A percentile compares a stretch with the other conserved stretches of the same genome.
phyloP scores from a whole-genome alignment of 2,329 filamentous ascomycete genomes.

The Penicillium occitanis region DNA sequence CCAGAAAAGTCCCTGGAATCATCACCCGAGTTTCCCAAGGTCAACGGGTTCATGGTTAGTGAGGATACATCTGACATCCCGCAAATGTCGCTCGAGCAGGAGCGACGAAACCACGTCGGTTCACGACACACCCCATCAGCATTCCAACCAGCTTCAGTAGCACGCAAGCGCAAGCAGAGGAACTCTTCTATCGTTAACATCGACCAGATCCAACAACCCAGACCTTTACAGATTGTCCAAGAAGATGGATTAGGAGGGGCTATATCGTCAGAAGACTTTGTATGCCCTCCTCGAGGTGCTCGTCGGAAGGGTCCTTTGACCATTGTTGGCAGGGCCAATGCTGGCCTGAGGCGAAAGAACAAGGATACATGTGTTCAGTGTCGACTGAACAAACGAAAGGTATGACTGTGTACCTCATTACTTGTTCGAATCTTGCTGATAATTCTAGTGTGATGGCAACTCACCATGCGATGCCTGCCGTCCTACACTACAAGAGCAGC shows the following conservation, averaged over 20 bases:
- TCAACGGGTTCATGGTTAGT: conserved; percentile 39
- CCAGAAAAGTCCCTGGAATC: conserved; percentile 26
- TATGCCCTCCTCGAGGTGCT: conserved; percentile 44
- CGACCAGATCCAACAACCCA: conserved; percentile 31
- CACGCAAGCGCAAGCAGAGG: conserved; percentile 39
- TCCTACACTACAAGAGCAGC: conserved; percentile 44
- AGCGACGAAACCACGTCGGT: conserved; percentile 28
- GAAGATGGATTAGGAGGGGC: conserved; percentile 46
- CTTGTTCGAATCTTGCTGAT: background rate
- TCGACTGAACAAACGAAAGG: conserved; percentile 47
- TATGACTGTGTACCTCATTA: conserved; percentile 22
- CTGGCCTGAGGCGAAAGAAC: conserved; percentile 44
- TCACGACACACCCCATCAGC: conserved; percentile 32
- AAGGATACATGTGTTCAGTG: conserved; percentile 48
- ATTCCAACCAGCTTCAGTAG: conserved; percentile 35
- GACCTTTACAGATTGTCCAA: conserved; percentile 45
- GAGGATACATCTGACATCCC: conserved; percentile 34
- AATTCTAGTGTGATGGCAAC: conserved; percentile 41
- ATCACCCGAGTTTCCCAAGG: conserved; percentile 29
- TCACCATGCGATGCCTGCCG: conserved; percentile 45
- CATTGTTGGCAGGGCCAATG: conserved; percentile 42
- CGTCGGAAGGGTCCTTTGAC: conserved; percentile 44
- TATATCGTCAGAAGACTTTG: conserved; percentile 43
- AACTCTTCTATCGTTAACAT: conserved; percentile 29
- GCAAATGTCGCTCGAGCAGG: conserved; percentile 28